A percentile compares a stretch with the other conserved stretches of the same genome.
phyloP scores from a whole-genome alignment of 805 yeast genomes.

The Myxozyma geophila region DNA sequence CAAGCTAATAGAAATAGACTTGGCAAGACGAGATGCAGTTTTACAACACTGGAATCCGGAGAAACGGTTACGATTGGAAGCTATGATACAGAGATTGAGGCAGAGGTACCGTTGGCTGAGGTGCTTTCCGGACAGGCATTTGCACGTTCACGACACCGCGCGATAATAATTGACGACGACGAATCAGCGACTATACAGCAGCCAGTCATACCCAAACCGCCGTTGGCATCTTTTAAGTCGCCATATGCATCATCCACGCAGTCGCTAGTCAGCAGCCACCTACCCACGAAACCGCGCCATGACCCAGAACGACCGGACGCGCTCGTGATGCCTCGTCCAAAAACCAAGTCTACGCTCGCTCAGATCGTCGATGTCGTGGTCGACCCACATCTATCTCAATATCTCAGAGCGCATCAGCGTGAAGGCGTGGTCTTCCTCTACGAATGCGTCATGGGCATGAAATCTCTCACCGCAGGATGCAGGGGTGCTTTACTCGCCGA shows the following conservation, averaged over 20 bases:
- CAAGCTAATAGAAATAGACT: constrained; percentile 4
- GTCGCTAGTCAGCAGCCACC: not conserved
- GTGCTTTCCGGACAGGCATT: constrained; percentile 19
- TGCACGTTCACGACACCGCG: not conserved
- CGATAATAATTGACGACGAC: constrained; percentile 8
- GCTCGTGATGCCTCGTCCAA: constrained; percentile 41
- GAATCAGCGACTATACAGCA: not conserved
- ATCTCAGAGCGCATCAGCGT: constrained; percentile 80
- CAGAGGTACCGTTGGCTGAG: constrained; percentile 10
- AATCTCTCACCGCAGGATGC: constrained; percentile 49
- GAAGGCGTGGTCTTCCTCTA: constrained; percentile 84
- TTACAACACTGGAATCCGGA: constrained; percentile 44
- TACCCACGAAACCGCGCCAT: constrained; percentile 25
- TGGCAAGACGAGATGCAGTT: constrained; percentile 9
- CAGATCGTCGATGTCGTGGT: constrained; percentile 44
- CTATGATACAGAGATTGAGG: constrained; percentile 54
- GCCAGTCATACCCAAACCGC: not conserved
- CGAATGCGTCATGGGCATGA: constrained; percentile 77
- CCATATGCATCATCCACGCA: constrained; percentile 12
- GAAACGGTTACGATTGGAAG: constrained; percentile 57
- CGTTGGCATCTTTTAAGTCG: constrained; percentile 4
- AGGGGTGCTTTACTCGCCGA: constrained; percentile 88
- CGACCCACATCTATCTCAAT: constrained; percentile 45
- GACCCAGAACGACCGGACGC: constrained; percentile 41
- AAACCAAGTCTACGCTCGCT: constrained; percentile 28